Percentiles rank a stretch among this genome's conserved stretches.
Conservation (phyloP, 2,329 filamentous ascomycete species). For the Fusarium pseudoanthophilum region DNA sequence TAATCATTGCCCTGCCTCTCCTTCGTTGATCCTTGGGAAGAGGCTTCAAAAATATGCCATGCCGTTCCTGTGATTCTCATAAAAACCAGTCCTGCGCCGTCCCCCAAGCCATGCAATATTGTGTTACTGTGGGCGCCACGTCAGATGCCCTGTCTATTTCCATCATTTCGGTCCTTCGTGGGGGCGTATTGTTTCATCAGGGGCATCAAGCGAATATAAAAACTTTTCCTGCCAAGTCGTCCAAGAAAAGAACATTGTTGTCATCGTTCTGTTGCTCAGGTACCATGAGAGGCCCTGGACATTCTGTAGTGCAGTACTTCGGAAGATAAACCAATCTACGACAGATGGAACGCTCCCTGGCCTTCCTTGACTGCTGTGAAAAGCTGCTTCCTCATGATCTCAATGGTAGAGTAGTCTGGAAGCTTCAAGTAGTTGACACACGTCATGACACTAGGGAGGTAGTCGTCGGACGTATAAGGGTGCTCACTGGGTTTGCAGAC, state of each 20-base stretch:
- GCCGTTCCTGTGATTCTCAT: slow-evolving; percentile 35
- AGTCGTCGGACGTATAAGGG: slow-evolving; percentile 93
- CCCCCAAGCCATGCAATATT: slow-evolving; percentile 42
- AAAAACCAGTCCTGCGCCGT: slow-evolving; percentile 39
- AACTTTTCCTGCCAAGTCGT: slow-evolving; percentile 32
- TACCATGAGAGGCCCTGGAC: not conserved
- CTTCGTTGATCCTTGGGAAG: slow-evolving; percentile 8
- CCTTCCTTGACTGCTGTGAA: slow-evolving; percentile 91
- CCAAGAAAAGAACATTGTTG: slow-evolving; percentile 21
- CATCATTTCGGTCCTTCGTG: slow-evolving; percentile 36
- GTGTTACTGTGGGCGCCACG: slow-evolving; percentile 29
- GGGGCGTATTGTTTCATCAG: slow-evolving; percentile 40
- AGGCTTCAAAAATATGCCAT: slow-evolving; percentile 27
- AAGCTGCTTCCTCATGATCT: slow-evolving; percentile 81
- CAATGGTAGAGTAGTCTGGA: slow-evolving; percentile 87
- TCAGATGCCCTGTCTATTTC: slow-evolving; percentile 42
- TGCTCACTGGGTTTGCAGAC: slow-evolving; percentile 98
- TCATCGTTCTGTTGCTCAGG: slow-evolving; percentile 6
- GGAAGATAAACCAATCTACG: slow-evolving; percentile 59
- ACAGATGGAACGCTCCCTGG: slow-evolving; percentile 97
- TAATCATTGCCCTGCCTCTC: slow-evolving; percentile 20
- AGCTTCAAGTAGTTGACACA: slow-evolving; percentile 99
- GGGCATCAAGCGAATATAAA: slow-evolving; percentile 36
- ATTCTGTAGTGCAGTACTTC: slow-evolving; percentile 6
- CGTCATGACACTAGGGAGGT: slow-evolving; percentile 99